Evolutionary conservation across 352 stramenopile genomes (phyloP).

Genomic region (Globisporangium paroecandrum): DNA sequence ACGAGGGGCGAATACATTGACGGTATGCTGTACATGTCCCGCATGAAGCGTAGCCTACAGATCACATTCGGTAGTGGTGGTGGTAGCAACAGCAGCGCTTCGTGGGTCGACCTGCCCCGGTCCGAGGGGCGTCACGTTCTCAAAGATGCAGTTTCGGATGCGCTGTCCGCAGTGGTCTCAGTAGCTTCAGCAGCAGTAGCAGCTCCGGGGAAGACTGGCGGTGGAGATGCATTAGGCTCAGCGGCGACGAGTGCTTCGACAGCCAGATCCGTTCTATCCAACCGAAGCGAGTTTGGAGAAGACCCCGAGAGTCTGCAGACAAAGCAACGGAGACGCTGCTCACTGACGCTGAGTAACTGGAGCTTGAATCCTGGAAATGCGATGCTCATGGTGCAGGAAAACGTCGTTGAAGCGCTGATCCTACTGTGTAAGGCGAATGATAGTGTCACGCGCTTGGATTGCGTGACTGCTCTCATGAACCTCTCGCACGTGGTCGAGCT

Average conservation of each 20-base stretch:
- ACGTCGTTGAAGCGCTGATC: conserved; percentile 83
- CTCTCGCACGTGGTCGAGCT: conserved; percentile 69
- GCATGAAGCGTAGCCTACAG: conserved; percentile 74
- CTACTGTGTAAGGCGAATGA: conserved; percentile 69
- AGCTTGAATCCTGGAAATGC: conserved; percentile 84
- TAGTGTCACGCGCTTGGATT: conserved; percentile 55
- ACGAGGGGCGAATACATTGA: conserved; percentile 82
- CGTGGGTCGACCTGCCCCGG: conserved; percentile 19
- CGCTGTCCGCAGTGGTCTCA: conserved; percentile 15
- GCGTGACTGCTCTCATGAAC: conserved; percentile 86
- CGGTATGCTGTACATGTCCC: conserved; percentile 85
- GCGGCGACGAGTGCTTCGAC: background rate
- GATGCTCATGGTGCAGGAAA: conserved; percentile 83
- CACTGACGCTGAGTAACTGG: conserved; percentile 86
- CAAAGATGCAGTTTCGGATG: conserved; percentile 56
- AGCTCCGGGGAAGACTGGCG: background rate
- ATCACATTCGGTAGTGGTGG: conserved; percentile 28
- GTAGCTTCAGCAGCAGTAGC: background rate
- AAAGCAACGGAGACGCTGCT: conserved; percentile 61
- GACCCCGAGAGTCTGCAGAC: conserved; percentile 28
- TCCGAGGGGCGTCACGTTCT: conserved; percentile 26
- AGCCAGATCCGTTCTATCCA: conserved; percentile 1
- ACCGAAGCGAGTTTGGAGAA: background rate
- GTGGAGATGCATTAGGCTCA: too few species aligned
- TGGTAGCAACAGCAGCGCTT: conserved; percentile 15